Evolutionary conservation across 2,329 filamentous ascomycete genomes (phyloP).

Genomic region (Cercospora zeae-maydis): DNA sequence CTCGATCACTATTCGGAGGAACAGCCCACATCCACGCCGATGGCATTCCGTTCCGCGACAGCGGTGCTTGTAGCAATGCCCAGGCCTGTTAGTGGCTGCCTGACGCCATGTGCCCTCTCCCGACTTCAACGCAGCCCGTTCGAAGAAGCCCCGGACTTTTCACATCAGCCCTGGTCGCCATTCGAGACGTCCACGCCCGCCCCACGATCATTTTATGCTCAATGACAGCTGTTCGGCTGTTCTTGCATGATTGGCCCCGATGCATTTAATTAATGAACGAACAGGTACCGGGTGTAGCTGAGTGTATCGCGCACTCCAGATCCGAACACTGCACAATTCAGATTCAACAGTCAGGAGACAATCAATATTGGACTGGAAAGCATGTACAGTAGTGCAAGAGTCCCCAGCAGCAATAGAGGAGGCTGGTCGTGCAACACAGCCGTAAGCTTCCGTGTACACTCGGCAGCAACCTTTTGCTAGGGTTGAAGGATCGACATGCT

Average conservation of each 20-base stretch:
- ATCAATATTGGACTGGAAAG: not conserved
- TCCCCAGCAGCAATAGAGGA: not conserved
- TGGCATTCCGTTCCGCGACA: not conserved
- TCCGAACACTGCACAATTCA: not conserved
- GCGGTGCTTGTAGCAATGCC: not conserved
- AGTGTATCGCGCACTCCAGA: not conserved
- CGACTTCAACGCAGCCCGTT: not conserved
- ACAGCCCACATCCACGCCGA: not conserved
- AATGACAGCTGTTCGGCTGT: not conserved
- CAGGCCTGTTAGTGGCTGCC: not conserved
- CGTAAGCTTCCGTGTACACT: not conserved
- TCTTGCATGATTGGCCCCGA: not conserved
- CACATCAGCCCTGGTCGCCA: not conserved
- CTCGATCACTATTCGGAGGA: not conserved
- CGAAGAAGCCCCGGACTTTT: not conserved
- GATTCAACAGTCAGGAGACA: not conserved
- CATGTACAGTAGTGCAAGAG: not conserved
- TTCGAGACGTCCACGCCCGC: not conserved
- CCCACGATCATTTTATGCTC: not conserved
- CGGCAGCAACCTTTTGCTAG: not conserved
- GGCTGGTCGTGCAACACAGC: not conserved
- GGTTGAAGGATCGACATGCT: not conserved
- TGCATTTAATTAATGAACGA: not conserved
- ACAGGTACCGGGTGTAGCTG: not conserved
- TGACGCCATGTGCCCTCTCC: not conserved